Base-by-base conservation (phyloP, 352 stramenopile genomes). In the Pythium chondricola region DNA sequence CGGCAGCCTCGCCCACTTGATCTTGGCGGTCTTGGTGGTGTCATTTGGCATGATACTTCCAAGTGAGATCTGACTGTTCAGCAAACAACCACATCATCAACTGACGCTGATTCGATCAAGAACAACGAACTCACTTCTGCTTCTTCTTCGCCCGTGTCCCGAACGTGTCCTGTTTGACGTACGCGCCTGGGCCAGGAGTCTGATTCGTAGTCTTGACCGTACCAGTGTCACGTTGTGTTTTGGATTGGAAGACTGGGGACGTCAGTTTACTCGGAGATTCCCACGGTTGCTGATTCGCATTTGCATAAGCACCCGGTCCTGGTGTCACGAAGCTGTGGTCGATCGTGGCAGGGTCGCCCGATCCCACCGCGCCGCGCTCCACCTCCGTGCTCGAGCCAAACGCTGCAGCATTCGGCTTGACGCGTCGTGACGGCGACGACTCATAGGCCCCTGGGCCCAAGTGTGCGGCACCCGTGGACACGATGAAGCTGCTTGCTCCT, bases 371-470 rank as follows among this genome's bases (percentile, higher is more conserved):
- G 5, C 76, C 70, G 4, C 74, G 72, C 6, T 70, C 74, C 16
- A 71, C 46, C 27, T 65, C 61, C n/a, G 78, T 69, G 7, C 63
- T 67, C 3, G 68, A 83, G 2, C 77, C 77, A 53, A 88, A 88
- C 1, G 65, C 61, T 4, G 69, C 63, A 6, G 66, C 71, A 50
- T 86, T 88, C 5, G 77, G 77, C 20, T 72, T 69, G 24, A 79
- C 42, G 4, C 57, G 53, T 7, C 52, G 59, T 11, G 38, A 48
- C 16, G 52, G 59, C 8, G 67, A 72, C 2, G 65, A 69, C 65
- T 88, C 77, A 47, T 88, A 88, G 36, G 49, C 77, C 0, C 77
- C 77, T 16, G 77, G 77, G 2, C 77, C 77, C 4, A 88, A 46
- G 17, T 74, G 64, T 5, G 53, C 33, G 2, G 61, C 43, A 6